phyloP scores from a whole-genome alignment of 2,329 filamentous ascomycete species.

The Xylaria polymorpha region DNA sequence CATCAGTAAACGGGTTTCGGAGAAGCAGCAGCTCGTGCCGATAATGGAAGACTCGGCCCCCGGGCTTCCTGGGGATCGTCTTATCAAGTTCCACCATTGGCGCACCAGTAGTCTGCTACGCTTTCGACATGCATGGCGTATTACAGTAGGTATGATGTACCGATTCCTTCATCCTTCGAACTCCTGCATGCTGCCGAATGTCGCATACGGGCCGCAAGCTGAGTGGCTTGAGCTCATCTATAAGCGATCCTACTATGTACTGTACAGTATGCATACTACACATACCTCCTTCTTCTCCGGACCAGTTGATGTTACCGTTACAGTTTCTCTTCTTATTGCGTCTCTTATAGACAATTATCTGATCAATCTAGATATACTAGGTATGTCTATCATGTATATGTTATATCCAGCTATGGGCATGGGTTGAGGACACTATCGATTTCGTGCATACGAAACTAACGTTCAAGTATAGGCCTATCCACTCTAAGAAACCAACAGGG shows the following conservation, averaged over 20 bases:
- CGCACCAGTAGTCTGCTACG: slow-evolving; percentile 4
- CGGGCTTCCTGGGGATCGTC: background rate
- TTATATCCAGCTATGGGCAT: background rate
- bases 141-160: background rate
- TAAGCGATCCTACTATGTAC: slow-evolving; percentile 1
- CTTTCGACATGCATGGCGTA: background rate
- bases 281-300: background rate
- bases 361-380: background rate
- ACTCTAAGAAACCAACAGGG: slow-evolving; percentile 2
- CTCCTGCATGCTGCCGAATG: background rate
- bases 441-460: slow-evolving; percentile 2
- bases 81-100: background rate
- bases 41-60: background rate
- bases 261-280: slow-evolving; percentile 4
- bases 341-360: background rate
- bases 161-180: slow-evolving; percentile 8
- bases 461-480: slow-evolving; percentile 6
- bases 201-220: slow-evolving; percentile 5
- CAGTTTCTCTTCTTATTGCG: background rate
- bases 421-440: slow-evolving; percentile 3
- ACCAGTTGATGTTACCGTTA: slow-evolving; percentile 3
- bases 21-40: background rate
- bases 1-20: slow-evolving; percentile 1
- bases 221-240: slow-evolving; percentile 1
- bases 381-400: background rate